A percentile compares a stretch with the other conserved stretches of the same genome.
Evolutionary conservation across 2,329 filamentous ascomycete genomes (phyloP).

Genomic region (Cylindrodendrum hubeiense): DNA sequence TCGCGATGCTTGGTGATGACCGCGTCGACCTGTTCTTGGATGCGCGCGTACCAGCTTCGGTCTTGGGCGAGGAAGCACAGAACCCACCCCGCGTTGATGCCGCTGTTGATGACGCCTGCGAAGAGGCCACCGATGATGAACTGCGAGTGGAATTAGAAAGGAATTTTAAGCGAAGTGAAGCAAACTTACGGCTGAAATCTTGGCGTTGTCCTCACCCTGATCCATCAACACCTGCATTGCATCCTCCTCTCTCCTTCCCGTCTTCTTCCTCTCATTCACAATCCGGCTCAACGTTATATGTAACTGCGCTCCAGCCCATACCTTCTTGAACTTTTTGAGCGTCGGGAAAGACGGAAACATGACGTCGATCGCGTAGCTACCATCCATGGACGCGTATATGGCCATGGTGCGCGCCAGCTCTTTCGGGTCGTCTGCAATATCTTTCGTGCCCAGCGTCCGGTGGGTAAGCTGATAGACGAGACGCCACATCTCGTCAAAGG

Average conservation of each 20-base stretch:
- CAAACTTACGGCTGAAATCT: constrained; percentile 55
- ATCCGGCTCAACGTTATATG: constrained; percentile 63
- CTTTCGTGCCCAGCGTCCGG: constrained; percentile 64
- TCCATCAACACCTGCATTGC: constrained; percentile 67
- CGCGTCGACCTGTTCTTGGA: constrained; percentile 60
- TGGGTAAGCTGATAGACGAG: constrained; percentile 70
- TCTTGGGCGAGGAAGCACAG: constrained; percentile 62
- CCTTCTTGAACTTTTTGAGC: constrained; percentile 55
- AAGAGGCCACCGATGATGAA: constrained; percentile 67
- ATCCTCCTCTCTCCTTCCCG: constrained; percentile 59
- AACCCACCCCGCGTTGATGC: constrained; percentile 67
- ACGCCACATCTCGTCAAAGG: constrained; percentile 65
- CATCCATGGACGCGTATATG: constrained; percentile 62
- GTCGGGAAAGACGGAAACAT: constrained; percentile 67
- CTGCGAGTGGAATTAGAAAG: constrained; percentile 35
- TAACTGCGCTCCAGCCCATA: constrained; percentile 59
- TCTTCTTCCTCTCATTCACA: constrained; percentile 57
- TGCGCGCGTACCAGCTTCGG: constrained; percentile 58
- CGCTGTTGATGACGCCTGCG: constrained; percentile 69
- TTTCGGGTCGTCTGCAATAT: constrained; percentile 62
- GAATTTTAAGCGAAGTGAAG: background rate
- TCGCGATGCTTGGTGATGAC: constrained; percentile 57
- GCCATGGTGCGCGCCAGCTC: constrained; percentile 57
- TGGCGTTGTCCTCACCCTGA: constrained; percentile 56
- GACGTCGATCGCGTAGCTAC: constrained; percentile 56